Base-by-base conservation (phyloP, 2,329 filamentous ascomycete species). In the Fusarium sp. region DNA sequence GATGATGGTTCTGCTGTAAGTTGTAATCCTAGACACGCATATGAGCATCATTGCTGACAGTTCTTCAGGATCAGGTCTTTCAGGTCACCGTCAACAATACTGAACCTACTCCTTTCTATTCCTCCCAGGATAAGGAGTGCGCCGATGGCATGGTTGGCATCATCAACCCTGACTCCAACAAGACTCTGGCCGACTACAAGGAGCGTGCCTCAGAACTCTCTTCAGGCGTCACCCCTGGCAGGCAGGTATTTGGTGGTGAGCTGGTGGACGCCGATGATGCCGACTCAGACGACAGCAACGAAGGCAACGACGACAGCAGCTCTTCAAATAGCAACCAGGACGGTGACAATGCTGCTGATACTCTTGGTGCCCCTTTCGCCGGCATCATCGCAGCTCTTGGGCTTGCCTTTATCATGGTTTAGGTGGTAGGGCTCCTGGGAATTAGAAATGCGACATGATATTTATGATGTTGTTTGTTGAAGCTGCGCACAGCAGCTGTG, bases 121-220 rank as follows among this genome's bases (percentile, higher is more conserved):
- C 76, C n/a, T 74, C 73, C 7, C 74, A 76, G 37, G 73, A 67
- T n/a, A 65, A 71, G 23, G 74, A 78, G 45, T 77, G 76, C 54
- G 53, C 73, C 17, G 49, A 61, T 11, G 76, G 76, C 48, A 78
- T 78, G 76, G 74, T 76, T n/a, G 76, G 73, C 52, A 75, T 77
- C 47, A 67, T 78, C 57, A 78, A 77, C 61, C 70, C 72, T 19
- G 67, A 61, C 38, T 57, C 47, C 35, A 66, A 71, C 46, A 58
- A 69, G 53, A 76, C 68, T 7, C 67, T 75, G 3, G 66, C 63
- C 17, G 67, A 72, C 39, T 77, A 76, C 63, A 70, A 66, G 54
- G 58, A 69, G 42, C 64, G 69, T 19, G 75, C 73, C 13, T 53
- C 65, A 9, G 43, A 65, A 17, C 58, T 74, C 31, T 66, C 68